Percentiles rank a stretch among this genome's conserved stretches.
Evolutionary conservation across 1,284 basidiomycete species (phyloP).

Genomic region (Coniferiporia sulphurascens): DNA sequence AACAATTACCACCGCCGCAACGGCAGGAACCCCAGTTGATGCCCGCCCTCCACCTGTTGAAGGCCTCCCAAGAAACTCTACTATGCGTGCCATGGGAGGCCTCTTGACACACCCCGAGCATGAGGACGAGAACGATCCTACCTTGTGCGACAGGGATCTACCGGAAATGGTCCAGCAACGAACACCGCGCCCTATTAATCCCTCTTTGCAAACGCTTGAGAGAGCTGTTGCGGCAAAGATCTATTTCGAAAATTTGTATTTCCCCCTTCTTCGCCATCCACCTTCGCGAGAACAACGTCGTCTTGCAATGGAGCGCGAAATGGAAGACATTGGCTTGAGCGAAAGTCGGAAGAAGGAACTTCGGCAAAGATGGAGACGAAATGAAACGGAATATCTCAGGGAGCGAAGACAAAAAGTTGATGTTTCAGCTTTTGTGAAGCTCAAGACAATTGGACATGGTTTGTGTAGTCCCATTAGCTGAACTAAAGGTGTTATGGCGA

Average conservation of each 20-base stretch:
- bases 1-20: constrained; percentile 48
- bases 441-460: constrained; percentile 97
- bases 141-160: constrained; percentile 26
- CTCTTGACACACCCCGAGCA: constrained; percentile 60
- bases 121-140: constrained; percentile 47
- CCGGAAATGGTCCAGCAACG: constrained; percentile 32
- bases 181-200: constrained; percentile 54
- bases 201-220: constrained; percentile 87
- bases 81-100: constrained; percentile 41
- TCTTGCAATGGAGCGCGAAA: constrained; percentile 83
- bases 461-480: constrained; percentile 23
- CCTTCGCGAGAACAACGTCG: constrained; percentile 82
- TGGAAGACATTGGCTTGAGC: constrained; percentile 67
- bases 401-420: constrained; percentile 81
- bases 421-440: constrained; percentile 79
- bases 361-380: constrained; percentile 75
- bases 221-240: constrained; percentile 90
- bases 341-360: constrained; percentile 69
- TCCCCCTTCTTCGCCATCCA: constrained; percentile 80
- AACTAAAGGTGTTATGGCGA: constrained; percentile 13
- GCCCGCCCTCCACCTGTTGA: constrained; percentile 46
- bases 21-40: constrained; percentile 44
- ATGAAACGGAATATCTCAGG: constrained; percentile 86
- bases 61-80: constrained; percentile 56
- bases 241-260: constrained; percentile 96